Evolutionary conservation across 495 filamentous ascomycete species (phyloP).

Genomic region (Xylaria bambusicola): DNA sequence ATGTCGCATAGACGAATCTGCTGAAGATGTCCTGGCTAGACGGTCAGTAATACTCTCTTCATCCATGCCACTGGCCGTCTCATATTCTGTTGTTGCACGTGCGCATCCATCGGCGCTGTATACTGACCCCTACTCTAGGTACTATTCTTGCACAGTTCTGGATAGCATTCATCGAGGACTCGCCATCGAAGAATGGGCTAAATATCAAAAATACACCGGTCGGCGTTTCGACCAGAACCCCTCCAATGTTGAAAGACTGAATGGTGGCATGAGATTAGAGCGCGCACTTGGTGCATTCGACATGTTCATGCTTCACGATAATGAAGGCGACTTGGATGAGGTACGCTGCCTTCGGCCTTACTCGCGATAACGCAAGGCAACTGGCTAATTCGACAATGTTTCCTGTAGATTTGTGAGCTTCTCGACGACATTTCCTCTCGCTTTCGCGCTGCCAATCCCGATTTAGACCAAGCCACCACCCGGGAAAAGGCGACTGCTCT

Average conservation of each 20-base stretch:
- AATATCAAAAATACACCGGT: conserved; percentile 45
- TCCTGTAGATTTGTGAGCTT: conserved; percentile 53
- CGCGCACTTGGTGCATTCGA: conserved; percentile 79
- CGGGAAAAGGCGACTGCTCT: conserved; percentile 68
- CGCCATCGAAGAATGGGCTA: conserved; percentile 75
- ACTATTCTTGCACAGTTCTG: conserved; percentile 71
- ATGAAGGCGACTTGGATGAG: conserved; percentile 71
- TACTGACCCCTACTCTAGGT: conserved; percentile 52
- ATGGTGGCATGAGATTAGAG: conserved; percentile 61
- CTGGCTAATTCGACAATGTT: conserved; percentile 1
- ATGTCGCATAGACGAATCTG: conserved; percentile 55
- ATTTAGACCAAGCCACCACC: conserved; percentile 53
- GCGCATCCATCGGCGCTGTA: background rate
- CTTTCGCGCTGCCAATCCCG: conserved; percentile 52
- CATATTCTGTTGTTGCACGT: background rate
- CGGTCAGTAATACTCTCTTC: conserved; percentile 52
- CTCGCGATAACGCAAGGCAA: background rate
- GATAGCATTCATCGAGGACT: conserved; percentile 78
- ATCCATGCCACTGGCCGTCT: background rate
- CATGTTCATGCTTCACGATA: conserved; percentile 76
- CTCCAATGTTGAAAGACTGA: conserved; percentile 29
- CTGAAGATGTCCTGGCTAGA: conserved; percentile 77
- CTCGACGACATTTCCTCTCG: conserved; percentile 64
- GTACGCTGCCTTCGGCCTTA: conserved; percentile 41
- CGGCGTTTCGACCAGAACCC: conserved; percentile 43